Conservation (phyloP, 257 asterid genomes). For the Haberlea rhodopensis region DNA sequence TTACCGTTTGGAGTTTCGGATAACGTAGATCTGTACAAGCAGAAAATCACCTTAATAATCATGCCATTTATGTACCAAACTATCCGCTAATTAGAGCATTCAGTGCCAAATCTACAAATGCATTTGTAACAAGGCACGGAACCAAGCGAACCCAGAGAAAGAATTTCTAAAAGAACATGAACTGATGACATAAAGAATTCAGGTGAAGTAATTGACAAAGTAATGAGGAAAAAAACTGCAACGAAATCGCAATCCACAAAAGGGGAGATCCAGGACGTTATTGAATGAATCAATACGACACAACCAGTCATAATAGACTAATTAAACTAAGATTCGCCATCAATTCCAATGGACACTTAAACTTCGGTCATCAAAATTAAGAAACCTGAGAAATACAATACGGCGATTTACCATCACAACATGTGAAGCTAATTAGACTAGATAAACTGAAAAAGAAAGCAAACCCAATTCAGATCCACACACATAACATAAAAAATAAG, state of each 20-base stretch:
- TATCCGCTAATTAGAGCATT: constrained; percentile 11
- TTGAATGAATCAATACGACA: not conserved
- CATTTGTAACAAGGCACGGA: constrained; percentile 13
- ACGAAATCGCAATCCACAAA: constrained; percentile 23
- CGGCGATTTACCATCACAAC: constrained; percentile 3
- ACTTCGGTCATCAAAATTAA: not conserved
- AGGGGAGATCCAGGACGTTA: constrained; percentile 22
- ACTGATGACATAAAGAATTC: constrained; percentile 4
- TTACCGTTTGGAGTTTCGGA: constrained; percentile 65
- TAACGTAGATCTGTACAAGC: constrained; percentile 51
- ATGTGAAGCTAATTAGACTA: constrained; percentile 6
- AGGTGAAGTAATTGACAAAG: not conserved
- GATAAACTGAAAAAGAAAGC: constrained; percentile 31
- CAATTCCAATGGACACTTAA: not conserved
- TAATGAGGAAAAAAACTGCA: not conserved
- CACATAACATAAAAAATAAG: not conserved
- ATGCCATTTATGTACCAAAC: constrained; percentile 1
- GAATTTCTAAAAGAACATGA: constrained; percentile 9
- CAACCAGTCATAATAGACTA: not conserved
- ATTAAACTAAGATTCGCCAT: constrained; percentile 3
- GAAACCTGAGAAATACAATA: constrained; percentile 15
- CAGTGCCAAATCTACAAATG: constrained; percentile 30
- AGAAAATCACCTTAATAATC: constrained; percentile 13
- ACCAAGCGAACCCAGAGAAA: constrained; percentile 15
- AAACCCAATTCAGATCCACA: constrained; percentile 41